These are phyloP conservation scores for Sparassis latifolia DNA, from an alignment of 1,284 basidiomycete species.

Conservation along the genomic window DNA sequence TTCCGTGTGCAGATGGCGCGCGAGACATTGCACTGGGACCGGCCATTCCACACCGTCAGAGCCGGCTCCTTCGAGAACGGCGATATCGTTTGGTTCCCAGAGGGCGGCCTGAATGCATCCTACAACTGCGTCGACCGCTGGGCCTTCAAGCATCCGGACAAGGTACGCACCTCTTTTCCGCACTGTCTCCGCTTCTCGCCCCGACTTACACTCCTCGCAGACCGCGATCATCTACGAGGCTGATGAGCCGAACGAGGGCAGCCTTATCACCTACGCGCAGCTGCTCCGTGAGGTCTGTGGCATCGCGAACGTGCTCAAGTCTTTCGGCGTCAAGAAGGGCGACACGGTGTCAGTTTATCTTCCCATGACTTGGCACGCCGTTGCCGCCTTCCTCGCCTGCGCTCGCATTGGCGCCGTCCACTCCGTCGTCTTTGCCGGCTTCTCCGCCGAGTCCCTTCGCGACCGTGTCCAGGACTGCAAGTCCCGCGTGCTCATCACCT, in stretches of 20 bases:
- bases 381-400: slow-evolving; percentile 94
- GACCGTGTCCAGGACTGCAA: slow-evolving; percentile 92
- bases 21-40: slow-evolving; percentile 84
- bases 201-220: slow-evolving; percentile 25
- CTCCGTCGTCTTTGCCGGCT: slow-evolving; percentile 98
- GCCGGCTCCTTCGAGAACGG: slow-evolving; percentile 83
- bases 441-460: slow-evolving; percentile 93
- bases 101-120: slow-evolving; percentile 83
- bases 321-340: slow-evolving; percentile 90
- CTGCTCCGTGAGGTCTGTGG: slow-evolving; percentile 88
- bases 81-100: slow-evolving; percentile 94
- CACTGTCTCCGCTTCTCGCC: slow-evolving; percentile 5
- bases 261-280: slow-evolving; percentile 76
- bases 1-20: slow-evolving; percentile 56
- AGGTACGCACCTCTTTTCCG: slow-evolving; percentile 39
- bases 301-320: slow-evolving; percentile 89
- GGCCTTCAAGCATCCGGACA: slow-evolving; percentile 89
- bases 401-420: slow-evolving; percentile 96
- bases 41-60: slow-evolving; percentile 85
- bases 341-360: slow-evolving; percentile 92
- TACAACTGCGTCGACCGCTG: slow-evolving; percentile 99
- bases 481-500: slow-evolving; percentile 88
- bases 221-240: slow-evolving; percentile 98
- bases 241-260: slow-evolving; percentile 84
- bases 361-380: slow-evolving; percentile 90